Evolutionary conservation across 306 rosid genomes (phyloP).

Genomic region (Glycine latifolia): DNA sequence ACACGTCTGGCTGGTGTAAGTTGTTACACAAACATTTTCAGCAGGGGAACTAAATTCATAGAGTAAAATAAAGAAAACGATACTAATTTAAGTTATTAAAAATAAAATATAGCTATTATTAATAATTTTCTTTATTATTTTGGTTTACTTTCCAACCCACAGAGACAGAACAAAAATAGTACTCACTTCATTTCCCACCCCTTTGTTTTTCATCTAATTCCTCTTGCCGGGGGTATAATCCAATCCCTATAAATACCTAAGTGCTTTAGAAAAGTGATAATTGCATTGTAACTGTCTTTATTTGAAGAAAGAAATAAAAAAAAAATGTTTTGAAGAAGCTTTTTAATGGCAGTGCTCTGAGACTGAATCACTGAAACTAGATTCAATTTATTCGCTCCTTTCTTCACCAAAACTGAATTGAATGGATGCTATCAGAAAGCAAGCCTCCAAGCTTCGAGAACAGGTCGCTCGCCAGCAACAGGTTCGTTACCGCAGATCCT

Average conservation of each 20-base stretch:
- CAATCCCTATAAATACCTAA: neutral
- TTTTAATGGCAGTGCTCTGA: conserved; percentile 2
- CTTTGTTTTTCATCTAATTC: neutral
- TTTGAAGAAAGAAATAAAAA: neutral
- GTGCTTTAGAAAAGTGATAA: neutral
- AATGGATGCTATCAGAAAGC: conserved; percentile 96
- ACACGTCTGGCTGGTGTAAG: too few species aligned
- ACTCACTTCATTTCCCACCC: neutral
- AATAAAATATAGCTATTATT: neutral
- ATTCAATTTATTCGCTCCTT: conserved; percentile 34
- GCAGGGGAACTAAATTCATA: too few species aligned
- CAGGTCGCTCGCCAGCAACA: conserved; percentile 98
- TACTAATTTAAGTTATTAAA: neutral
- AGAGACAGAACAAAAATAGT: neutral
- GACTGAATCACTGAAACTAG: conserved; percentile 21
- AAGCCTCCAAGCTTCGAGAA: conserved; percentile 95
- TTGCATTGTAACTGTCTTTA: neutral
- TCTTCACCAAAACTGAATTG: neutral
- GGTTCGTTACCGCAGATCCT: conserved; percentile 63
- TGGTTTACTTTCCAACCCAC: too few species aligned
- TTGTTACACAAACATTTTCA: too few species aligned
- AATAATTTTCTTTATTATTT: neutral
- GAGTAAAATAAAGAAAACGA: neutral
- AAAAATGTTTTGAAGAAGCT: conserved; percentile 6
- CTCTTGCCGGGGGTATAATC: neutral